Evolutionary conservation across 73 alveolate species (phyloP).

Genomic region (Urostyla sp.): DNA sequence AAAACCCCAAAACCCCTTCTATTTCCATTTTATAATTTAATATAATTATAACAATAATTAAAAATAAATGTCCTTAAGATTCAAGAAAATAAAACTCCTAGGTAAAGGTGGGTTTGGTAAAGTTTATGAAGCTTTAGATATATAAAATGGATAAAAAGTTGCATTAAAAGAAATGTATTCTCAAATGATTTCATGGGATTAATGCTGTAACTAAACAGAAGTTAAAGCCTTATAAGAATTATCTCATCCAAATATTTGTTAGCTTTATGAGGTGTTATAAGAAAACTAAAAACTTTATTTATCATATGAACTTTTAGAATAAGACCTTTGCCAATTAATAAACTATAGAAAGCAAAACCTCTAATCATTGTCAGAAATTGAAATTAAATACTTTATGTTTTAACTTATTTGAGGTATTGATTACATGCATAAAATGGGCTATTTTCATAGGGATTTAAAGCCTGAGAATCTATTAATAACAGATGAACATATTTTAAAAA

Average conservation of each 20-base stretch:
- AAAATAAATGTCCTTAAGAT: slow-evolving; percentile 7
- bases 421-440: slow-evolving; percentile 56
- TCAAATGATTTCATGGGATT: neutral
- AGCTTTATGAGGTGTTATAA: slow-evolving; percentile 64
- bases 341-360: slow-evolving; percentile 6
- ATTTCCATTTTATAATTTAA: neutral
- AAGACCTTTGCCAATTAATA: slow-evolving; percentile 55
- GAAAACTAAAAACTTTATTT: slow-evolving; percentile 66
- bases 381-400: neutral
- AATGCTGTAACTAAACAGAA: slow-evolving; percentile 59
- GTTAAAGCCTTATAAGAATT: slow-evolving; percentile 70
- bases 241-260: slow-evolving; percentile 75
- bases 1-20: neutral
- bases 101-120: slow-evolving; percentile 60
- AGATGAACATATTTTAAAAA: slow-evolving; percentile 12
- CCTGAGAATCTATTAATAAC: slow-evolving; percentile 54
- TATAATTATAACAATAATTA: neutral
- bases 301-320: slow-evolving; percentile 69
- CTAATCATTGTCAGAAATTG: slow-evolving; percentile 7
- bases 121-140: slow-evolving; percentile 53
- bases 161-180: slow-evolving; percentile 45
- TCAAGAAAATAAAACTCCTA: slow-evolving; percentile 31
- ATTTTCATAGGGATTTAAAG: slow-evolving; percentile 54
- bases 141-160: slow-evolving; percentile 27
- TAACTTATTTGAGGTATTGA: slow-evolving; percentile 20